Evolutionary conservation across 1,284 basidiomycete genomes (phyloP).

Genomic region (Apiotrichum gamsii): DNA sequence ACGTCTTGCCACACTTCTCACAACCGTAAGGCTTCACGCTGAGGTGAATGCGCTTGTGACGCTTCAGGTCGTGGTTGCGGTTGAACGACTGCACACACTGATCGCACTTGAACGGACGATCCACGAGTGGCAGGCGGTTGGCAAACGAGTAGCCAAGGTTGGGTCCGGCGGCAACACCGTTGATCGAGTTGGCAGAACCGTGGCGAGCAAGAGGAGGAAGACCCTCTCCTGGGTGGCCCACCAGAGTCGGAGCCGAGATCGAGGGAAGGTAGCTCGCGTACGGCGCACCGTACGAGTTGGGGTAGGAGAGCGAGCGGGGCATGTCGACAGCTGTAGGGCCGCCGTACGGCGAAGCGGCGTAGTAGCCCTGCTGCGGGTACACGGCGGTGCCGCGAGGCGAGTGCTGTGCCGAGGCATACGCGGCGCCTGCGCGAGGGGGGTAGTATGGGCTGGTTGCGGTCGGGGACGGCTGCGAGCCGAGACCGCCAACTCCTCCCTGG

Average conservation of each 20-base stretch:
- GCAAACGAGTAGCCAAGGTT: slow-evolving; percentile 30
- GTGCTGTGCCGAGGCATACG: slow-evolving; percentile 10
- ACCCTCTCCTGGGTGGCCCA: slow-evolving; percentile 10
- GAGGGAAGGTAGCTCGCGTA: slow-evolving; percentile 22
- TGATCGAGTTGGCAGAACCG: slow-evolving; percentile 26
- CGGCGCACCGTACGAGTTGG: slow-evolving; percentile 23
- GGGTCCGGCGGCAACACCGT: slow-evolving; percentile 11
- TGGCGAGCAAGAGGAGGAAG: slow-evolving; percentile 27
- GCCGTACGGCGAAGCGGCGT: slow-evolving; percentile 19
- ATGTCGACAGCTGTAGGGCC: slow-evolving; percentile 30
- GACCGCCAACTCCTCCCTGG: slow-evolving; percentile 3
- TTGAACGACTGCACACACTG: slow-evolving; percentile 49
- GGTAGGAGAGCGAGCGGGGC: slow-evolving; percentile 42
- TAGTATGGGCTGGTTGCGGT: slow-evolving; percentile 13
- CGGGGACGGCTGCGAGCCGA: slow-evolving; percentile 9
- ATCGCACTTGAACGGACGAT: slow-evolving; percentile 48
- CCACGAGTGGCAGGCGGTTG: slow-evolving; percentile 34
- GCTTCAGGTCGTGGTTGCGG: slow-evolving; percentile 49
- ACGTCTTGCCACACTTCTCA: slow-evolving; percentile 48
- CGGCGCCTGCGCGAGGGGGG: slow-evolving; percentile 11
- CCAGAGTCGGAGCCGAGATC: slow-evolving; percentile 13
- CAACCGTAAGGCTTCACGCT: slow-evolving; percentile 48
- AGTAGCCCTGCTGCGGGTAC: slow-evolving; percentile 12
- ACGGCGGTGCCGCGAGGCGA: slow-evolving; percentile 10
- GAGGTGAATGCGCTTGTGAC: slow-evolving; percentile 49